Percentiles rank a stretch among this genome's conserved stretches.
phyloP scores from a whole-genome alignment of 306 rosid genomes.

The Dryas drummondii region DNA sequence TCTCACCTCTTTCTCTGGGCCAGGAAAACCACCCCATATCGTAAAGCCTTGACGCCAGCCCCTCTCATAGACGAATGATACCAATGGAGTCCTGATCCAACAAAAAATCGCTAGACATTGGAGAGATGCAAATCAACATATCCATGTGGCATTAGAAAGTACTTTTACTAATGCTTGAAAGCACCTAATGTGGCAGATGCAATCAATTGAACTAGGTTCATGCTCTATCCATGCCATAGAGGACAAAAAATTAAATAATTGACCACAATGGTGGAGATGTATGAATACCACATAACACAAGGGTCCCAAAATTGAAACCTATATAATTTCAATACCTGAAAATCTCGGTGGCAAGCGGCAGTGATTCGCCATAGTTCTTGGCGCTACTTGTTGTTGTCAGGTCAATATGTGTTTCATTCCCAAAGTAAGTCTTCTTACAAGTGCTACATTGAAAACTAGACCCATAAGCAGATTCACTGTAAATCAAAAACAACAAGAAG shows the following conservation, averaged over 20 bases:
- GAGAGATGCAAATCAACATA: constrained; percentile 16
- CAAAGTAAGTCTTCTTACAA: constrained; percentile 69
- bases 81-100: constrained; percentile 67
- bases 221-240: not conserved
- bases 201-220: constrained; percentile 6
- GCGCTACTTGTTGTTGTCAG: constrained; percentile 54
- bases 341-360: constrained; percentile 78
- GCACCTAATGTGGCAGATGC: not conserved
- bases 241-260: not conserved
- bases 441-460: constrained; percentile 64
- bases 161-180: not conserved
- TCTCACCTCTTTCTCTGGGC: constrained; percentile 90
- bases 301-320: not conserved
- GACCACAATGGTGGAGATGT: not conserved
- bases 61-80: constrained; percentile 87
- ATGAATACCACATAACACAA: constrained; percentile 10
- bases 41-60: constrained; percentile 95
- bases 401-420: constrained; percentile 67
- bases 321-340: constrained; percentile 56
- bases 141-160: constrained; percentile 4
- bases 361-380: constrained; percentile 53
- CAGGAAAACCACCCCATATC: constrained; percentile 74
- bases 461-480: constrained; percentile 57
- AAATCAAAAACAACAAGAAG: constrained; percentile 23
- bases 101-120: constrained; percentile 26